These are phyloP conservation scores for Aureococcus anophagefferens DNA, from an alignment of 108 stramenopile species.

Conservation along the genomic window DNA sequence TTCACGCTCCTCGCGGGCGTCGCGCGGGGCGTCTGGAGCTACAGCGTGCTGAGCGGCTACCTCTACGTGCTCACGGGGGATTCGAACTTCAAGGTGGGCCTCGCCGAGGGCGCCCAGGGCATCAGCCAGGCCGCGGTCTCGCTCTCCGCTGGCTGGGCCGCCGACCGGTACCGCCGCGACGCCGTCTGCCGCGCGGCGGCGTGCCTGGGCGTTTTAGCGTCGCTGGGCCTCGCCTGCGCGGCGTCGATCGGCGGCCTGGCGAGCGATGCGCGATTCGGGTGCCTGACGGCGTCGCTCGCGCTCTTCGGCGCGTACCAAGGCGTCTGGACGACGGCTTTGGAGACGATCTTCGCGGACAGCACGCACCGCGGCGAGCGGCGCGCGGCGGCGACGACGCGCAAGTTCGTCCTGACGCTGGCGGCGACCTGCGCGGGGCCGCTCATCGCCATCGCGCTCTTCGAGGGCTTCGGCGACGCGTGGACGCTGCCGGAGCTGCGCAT, in stretches of 20 bases:
- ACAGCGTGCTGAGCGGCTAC: not conserved
- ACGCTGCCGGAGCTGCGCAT: not conserved
- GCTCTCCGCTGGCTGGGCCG: conserved; percentile 2
- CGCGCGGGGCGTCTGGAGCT: not conserved
- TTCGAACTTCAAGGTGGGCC: conserved; percentile 1
- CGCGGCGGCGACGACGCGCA: not conserved
- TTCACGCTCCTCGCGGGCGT: not conserved
- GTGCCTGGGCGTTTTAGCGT: not conserved
- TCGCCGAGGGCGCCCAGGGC: conserved; percentile 16
- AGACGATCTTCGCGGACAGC: not conserved
- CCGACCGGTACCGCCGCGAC: not conserved
- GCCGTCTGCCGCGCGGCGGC: conserved; percentile 1
- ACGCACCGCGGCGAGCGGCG: not conserved
- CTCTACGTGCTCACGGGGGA: not conserved
- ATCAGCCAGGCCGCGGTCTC: not conserved
- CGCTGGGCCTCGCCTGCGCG: not conserved
- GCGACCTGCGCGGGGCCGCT: not conserved
- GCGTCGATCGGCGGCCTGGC: not conserved
- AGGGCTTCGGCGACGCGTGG: not conserved
- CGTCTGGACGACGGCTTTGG: not conserved
- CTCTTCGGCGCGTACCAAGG: not conserved
- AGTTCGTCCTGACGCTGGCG: not conserved
- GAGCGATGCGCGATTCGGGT: not conserved
- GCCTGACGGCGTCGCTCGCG: not conserved
- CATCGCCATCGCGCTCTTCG: not conserved